Percentiles rank a stretch among this genome's conserved stretches.
Evolutionary conservation across 345 rosid genomes (phyloP).

Genomic region (Gossypium anomalum): DNA sequence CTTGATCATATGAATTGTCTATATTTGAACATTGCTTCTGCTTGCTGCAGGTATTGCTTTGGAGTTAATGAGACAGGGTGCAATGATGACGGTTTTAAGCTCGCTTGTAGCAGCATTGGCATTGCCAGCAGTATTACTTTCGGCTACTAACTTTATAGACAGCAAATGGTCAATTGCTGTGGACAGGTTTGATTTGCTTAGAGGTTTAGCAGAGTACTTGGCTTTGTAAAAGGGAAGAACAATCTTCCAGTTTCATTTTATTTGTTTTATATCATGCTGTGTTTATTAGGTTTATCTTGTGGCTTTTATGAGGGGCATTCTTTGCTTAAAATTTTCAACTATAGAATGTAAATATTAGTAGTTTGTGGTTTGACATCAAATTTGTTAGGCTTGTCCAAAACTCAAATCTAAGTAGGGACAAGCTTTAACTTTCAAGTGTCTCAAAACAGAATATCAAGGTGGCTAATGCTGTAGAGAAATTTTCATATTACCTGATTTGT

Average conservation of each 20-base stretch:
- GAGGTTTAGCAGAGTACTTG: background rate
- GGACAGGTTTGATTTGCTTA: constrained; percentile 48
- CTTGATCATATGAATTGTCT: background rate
- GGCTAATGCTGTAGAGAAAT: constrained; percentile 27
- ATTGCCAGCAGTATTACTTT: constrained; percentile 82
- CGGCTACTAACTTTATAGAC: constrained; percentile 86
- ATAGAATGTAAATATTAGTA: constrained; percentile 1
- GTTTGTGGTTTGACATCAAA: background rate
- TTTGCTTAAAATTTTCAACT: background rate
- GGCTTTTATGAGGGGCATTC: background rate
- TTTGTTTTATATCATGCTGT: constrained; percentile 7
- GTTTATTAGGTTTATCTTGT: background rate
- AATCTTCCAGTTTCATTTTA: constrained; percentile 11
- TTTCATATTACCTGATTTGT: constrained; percentile 8
- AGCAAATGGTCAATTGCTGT: constrained; percentile 90
- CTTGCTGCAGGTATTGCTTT: constrained; percentile 35
- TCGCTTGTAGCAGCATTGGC: constrained; percentile 76
- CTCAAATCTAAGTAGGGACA: background rate
- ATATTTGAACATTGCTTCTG: constrained; percentile 4
- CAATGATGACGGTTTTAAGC: constrained; percentile 90
- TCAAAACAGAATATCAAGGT: background rate
- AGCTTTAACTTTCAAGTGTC: background rate
- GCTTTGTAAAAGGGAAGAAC: constrained; percentile 7
- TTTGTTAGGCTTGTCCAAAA: background rate
- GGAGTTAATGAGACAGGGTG: constrained; percentile 93